Evolutionary conservation across 2,329 filamentous ascomycete species (phyloP), one percentile per base, ranked within the genome.

Genomic region (Thermothelomyces thermophilus): DNA sequence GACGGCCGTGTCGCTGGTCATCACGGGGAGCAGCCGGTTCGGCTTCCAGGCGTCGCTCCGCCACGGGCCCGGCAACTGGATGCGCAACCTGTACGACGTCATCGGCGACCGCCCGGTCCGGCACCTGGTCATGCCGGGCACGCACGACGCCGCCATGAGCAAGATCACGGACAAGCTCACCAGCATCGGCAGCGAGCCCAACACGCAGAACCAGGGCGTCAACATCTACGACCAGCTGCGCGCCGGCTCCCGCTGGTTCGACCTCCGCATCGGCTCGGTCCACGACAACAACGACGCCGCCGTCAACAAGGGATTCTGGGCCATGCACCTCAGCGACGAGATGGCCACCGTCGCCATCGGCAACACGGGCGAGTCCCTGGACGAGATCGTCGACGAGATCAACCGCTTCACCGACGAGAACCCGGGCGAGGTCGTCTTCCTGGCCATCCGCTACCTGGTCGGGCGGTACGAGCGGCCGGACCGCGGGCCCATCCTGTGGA

Each of bases 111-210:
- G 73, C 10, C 67, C 66, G 1, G 58, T 76, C 0, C 68, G 69
- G 45, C 67, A 74, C 26, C 64, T 76, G 16, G 65, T 70, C 42
- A 70, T 77, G 64, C 73, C 73, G 0, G 73, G 73, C 8, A 68
- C 70, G 3, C 73, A 77, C 52, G 71, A 76, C 50, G 64, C 72
- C 0, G 73, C 72, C n/a, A 76, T 77, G 72, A 68, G 65, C 20
- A 63, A 53, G 1, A 71, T 72, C 52, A 68, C 61, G 13, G 48
- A 57, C 41, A 56, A 60, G 13, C 70, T 71, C 4, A 35, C 16
- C 30, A 62, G 65, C 31, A 62, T 70, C 10, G 71, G 68, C 3
- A 61, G 61, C 16, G 59, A 61, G n/a, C 53, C 60, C 10, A 74
- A 75, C 49, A 73, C 68, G 0, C 67, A 72, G 50, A 72, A 70